Base-by-base conservation (phyloP, 805 yeast species). In the Candida vaughaniae region DNA sequence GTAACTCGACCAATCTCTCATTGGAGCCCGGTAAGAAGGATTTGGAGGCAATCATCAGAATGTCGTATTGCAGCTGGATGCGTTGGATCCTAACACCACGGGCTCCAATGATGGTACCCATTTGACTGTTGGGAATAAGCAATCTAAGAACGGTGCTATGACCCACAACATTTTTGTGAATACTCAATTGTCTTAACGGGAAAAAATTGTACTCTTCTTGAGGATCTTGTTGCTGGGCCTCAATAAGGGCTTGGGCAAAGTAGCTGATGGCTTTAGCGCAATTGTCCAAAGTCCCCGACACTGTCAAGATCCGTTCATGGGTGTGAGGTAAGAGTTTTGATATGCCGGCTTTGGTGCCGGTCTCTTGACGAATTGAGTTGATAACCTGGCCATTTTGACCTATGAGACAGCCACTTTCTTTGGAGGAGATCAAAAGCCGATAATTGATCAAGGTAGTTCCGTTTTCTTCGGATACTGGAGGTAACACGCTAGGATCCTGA, bases 381-480 rank as follows among this genome's bases (percentile, higher is more conserved):
- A 89, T 88, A 38, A 82, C 82, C 33, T 73, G 69, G 31, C 96
- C 96, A 46, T 78, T 83, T 47, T 84, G 84, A 36, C 96, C 96
- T 49, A 89, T 89, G 44, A 89, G 78, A 43, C 88, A 85, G 12
- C 96, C 96, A 9, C 95, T 90, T 59, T 89, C 96, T 54, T 82
- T 84, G 38, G 89, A 77, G 2, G 93, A 80, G 14, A 89, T 84
- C 19, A 89, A 70, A 1, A 87, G 75, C 41, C 89, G 47, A 49
- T 53, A 60, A 48, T 59, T 66, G 38, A 67, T 64, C 31, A 62
- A 54, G 5, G 69, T 62, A 3, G 60, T 46, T 5, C 58, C 51
- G 33, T 55, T 50, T 3, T 16, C 30, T n/a, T 35, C 11, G 6
- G 32, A 8, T 9, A 45, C 23, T 5, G 36, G 30, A 8, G 49